Base-by-base conservation (phyloP, 2,329 filamentous ascomycete species). In the Madurella fahalii region DNA sequence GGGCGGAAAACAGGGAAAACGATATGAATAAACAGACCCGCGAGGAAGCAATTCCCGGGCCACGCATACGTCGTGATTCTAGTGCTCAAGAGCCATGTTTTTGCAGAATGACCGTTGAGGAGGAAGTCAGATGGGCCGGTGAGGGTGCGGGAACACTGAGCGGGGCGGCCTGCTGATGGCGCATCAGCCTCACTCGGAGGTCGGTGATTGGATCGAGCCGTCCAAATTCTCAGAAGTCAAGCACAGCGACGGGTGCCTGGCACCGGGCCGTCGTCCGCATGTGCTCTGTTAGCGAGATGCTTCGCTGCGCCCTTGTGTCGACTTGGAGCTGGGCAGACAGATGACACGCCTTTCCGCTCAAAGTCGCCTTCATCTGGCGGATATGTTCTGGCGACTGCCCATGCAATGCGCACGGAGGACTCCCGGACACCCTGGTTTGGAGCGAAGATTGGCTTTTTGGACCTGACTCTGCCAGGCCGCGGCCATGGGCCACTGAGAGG, bases 151-250 rank as follows among this genome's bases (percentile, higher is more conserved):
- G 49, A 57, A 40, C 47, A 39, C 40, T 51, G 51, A 57, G 49
- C 61, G 59, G 58, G 55, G 57, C 61, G 65, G 65, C 70, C 72
- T 73, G 71, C 71, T 73, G 71, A 73, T 72, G 65, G 66, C 49
- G 65, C 68, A 70, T 72, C 69, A 74, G 71, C 70, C 70, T 74
- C 69, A 63, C 56, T 47, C 34, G 52, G 43, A 18, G 53, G 34
- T n/a, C 43, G 40, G 20, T 50, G 56, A 58, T 56, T 59, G 58
- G 57, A 48, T 58, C 57, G 44, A 49, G 54, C 48, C 52, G 58
- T 63, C 60, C 59, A 64, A 64, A 47, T 50, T 30, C 41, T 39
- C 48, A 54, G 61, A 61, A 56, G 43, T 40, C 40, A 48, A 53
- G 37, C 47, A 55, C 32, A 44, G 34, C 52, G 57, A 57, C 57